Percentiles rank a stretch among this genome's conserved stretches.
Evolutionary conservation across 768 basidiomycete genomes (phyloP).

Genomic region (Lactarius indigo): DNA sequence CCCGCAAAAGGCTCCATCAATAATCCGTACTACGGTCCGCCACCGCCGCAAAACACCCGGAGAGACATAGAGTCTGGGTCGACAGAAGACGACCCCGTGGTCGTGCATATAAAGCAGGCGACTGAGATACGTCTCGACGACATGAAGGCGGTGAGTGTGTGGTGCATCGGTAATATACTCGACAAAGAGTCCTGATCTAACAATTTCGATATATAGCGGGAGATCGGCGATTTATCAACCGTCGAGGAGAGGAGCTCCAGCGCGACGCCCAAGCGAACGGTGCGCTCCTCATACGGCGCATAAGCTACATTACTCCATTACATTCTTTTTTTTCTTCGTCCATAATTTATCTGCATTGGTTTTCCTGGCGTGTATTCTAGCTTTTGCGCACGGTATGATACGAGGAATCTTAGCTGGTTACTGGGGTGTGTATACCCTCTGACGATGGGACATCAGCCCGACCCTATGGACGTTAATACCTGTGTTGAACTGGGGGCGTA

Average conservation of each 20-base stretch:
- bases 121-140: slow-evolving; percentile 9
- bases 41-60: not conserved
- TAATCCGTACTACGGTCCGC: not conserved
- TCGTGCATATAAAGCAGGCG: slow-evolving; percentile 6
- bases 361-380: not conserved
- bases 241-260: not conserved
- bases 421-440: not conserved
- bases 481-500: too few relatives aligned
- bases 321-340: not conserved
- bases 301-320: not conserved
- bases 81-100: not conserved
- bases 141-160: not conserved
- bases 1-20: slow-evolving; percentile 9
- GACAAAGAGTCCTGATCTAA: not conserved
- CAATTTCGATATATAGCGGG: not conserved
- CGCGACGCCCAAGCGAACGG: not conserved
- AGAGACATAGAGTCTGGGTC: not conserved
- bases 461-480: too few relatives aligned
- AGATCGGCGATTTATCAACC: not conserved
- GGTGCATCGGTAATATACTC: not conserved
- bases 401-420: not conserved
- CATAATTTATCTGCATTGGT: not conserved
- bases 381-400: not conserved
- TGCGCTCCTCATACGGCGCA: not conserved
- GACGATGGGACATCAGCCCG: not conserved